Percentiles rank a stretch among this genome's conserved stretches.
Evolutionary conservation across 768 basidiomycete genomes (phyloP).

Genomic region (Amanita pallidorosea): DNA sequence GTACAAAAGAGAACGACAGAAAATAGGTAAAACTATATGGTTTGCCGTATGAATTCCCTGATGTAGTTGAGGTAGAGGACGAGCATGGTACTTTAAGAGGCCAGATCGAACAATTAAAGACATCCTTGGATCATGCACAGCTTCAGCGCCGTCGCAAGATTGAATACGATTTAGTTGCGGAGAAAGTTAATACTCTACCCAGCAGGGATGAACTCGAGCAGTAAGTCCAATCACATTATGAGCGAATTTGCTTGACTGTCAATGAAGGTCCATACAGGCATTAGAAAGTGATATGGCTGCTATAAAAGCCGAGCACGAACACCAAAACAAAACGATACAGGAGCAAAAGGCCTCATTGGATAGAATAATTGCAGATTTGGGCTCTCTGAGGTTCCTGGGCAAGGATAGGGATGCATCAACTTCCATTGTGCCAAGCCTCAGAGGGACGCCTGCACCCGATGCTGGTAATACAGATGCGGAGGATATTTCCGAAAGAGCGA

Average conservation of each 20-base stretch:
- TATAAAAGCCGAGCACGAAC: constrained; percentile 65
- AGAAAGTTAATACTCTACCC: constrained; percentile 72
- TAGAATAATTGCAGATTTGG: constrained; percentile 50
- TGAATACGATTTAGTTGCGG: constrained; percentile 77
- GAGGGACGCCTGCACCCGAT: constrained; percentile 40
- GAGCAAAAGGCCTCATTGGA: constrained; percentile 63
- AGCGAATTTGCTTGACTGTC: not conserved
- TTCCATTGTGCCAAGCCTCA: constrained; percentile 32
- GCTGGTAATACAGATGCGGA: constrained; percentile 7
- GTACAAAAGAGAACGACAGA: constrained; percentile 61
- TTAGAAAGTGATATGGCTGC: constrained; percentile 74
- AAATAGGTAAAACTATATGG: constrained; percentile 45
- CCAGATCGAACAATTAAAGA: constrained; percentile 74
- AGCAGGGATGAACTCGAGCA: constrained; percentile 66
- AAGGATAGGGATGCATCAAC: constrained; percentile 46
- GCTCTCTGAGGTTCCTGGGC: constrained; percentile 52
- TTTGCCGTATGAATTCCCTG: not conserved
- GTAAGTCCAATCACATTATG: constrained; percentile 33
- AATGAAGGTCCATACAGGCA: constrained; percentile 47
- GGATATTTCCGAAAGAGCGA: constrained; percentile 12
- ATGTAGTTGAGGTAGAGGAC: constrained; percentile 34
- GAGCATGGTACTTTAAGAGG: constrained; percentile 57
- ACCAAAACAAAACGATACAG: constrained; percentile 53
- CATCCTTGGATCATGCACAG: constrained; percentile 69
- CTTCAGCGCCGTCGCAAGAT: constrained; percentile 67